phyloP scores from a whole-genome alignment of 768 basidiomycete genomes.

The Tricholoma sp. region DNA sequence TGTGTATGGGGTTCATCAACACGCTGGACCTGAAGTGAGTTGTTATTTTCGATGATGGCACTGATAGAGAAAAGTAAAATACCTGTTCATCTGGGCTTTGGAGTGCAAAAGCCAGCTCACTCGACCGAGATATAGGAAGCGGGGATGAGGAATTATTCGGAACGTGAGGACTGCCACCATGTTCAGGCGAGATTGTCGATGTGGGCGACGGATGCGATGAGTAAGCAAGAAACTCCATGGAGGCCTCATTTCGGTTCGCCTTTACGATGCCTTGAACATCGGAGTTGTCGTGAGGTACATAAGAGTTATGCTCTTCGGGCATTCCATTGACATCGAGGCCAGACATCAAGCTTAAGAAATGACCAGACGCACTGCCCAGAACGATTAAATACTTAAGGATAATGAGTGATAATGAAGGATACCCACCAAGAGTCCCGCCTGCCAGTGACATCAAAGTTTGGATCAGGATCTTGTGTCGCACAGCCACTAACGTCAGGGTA shows the following conservation, averaged over 20 bases:
- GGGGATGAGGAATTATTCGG: conserved; percentile 15
- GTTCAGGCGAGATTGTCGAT: conserved; percentile 37
- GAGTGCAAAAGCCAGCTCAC: conserved; percentile 32
- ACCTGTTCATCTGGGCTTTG: conserved; percentile 25
- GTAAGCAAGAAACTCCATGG: conserved; percentile 6
- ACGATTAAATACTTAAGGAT: conserved; percentile 4
- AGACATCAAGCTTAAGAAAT: conserved; percentile 39
- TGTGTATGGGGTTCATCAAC: neutral
- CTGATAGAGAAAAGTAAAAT: neutral
- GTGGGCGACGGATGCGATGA: conserved; percentile 33
- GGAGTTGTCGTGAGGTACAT: conserved; percentile 16
- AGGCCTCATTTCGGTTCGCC: conserved; percentile 4
- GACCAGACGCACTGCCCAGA: conserved; percentile 27
- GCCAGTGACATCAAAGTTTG: conserved; percentile 15
- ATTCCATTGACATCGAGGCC: conserved; percentile 34
- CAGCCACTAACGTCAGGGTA: conserved; percentile 41
- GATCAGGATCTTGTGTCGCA: conserved; percentile 23
- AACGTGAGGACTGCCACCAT: conserved; percentile 25
- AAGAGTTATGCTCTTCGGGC: conserved; percentile 19
- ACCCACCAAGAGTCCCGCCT: conserved; percentile 40
- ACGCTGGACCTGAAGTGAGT: neutral
- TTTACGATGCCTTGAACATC: conserved; percentile 6
- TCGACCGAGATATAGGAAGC: conserved; percentile 28
- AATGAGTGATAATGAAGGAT: conserved; percentile 10
- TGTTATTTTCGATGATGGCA: neutral